Base-by-base conservation (phyloP, 805 yeast species). In the Ogataea trehalophila region DNA sequence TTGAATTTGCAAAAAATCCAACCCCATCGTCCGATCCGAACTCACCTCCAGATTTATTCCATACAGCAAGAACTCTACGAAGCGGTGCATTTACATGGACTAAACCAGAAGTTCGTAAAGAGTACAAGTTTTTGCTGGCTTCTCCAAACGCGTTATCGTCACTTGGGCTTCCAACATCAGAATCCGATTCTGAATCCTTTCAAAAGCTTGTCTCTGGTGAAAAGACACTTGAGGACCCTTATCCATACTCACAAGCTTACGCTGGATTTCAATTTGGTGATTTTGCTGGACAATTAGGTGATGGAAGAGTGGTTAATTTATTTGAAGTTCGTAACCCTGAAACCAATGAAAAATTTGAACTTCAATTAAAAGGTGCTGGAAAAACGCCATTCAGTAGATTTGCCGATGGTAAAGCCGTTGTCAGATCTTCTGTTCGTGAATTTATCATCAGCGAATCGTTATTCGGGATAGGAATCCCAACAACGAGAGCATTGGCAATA, bases 251-350 rank as follows among this genome's bases (percentile, higher is more conserved):
- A 13, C 91, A 86, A 64, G 87, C 92, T 0, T 92, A 92, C 65
- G 96, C 98, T 1, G 99, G 99, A 1, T 89, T 85, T 75, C 99
- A 92, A 61, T 92, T 94, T 71, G 98, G 99, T 3, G 80, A 79
- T 54, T 92, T 92, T 79, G 97, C 97, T 0, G 98, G 98, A 2
- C 99, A 94, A 65, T 70, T 92, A 51, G 99, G 99, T 6, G 99
- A 92, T 64, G 99, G 99, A 1, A 71, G 99, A 50, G 97, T 89
- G 2, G 77, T 83, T 6, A 88, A 86, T 58, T 68, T 92, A 40
- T 91, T 92, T 68, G 92, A 87, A 53, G 67, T 85, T 0, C 72
- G 74, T 6, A 81, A 78, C 54, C 58, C 56, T 2, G 54, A 50
- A 3, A 72, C 77, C 18, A 65, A 75, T 6, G 55, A 59, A 23